A percentile compares a stretch with the other conserved stretches of the same genome.
phyloP scores from a whole-genome alignment of 768 basidiomycete genomes.

The Leucogyrophana mollusca region DNA sequence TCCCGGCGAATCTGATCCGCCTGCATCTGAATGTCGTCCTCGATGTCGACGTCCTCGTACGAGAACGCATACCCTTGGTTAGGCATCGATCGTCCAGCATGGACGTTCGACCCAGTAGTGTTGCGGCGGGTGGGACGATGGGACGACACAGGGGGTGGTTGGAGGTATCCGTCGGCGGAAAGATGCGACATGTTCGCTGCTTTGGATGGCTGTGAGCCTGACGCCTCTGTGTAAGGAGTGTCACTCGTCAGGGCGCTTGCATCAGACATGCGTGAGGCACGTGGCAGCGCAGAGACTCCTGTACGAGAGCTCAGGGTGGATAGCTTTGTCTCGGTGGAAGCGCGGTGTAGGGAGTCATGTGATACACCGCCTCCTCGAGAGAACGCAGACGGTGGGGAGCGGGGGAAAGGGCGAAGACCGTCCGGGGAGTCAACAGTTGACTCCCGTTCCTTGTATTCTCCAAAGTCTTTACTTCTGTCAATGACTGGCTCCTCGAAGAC shows the following conservation, averaged over 20 bases:
- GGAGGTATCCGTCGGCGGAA: conserved; percentile 48
- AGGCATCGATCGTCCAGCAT: conserved; percentile 23
- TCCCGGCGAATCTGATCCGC: conserved; percentile 86
- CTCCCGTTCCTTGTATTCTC: conserved; percentile 20
- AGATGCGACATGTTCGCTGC: conserved; percentile 23
- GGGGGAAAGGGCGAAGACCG: conserved; percentile 12
- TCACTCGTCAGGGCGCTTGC: conserved; percentile 11
- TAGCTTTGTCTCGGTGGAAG: conserved; percentile 51
- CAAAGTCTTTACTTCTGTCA: conserved; percentile 18
- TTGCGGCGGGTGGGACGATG: conserved; percentile 58
- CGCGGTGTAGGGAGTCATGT: conserved; percentile 39
- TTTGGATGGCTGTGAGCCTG: conserved; percentile 20
- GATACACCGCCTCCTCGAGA: conserved; percentile 8
- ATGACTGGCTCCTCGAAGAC: conserved; percentile 33
- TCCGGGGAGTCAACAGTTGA: conserved; percentile 31
- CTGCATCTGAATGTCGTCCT: conserved; percentile 76
- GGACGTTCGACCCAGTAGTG: conserved; percentile 60
- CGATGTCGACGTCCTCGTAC: conserved; percentile 39
- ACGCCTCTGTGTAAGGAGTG: conserved; percentile 19
- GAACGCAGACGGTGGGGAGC: conserved; percentile 20
- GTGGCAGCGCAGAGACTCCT: conserved; percentile 13
- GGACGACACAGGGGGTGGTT: conserved; percentile 41
- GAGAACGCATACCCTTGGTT: conserved; percentile 32
- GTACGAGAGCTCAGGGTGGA: conserved; percentile 27
- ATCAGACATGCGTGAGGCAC: conserved; percentile 19